Evolutionary conservation across 139 green algal genomes (phyloP).

Genomic region (Desmodesmus armatus): DNA sequence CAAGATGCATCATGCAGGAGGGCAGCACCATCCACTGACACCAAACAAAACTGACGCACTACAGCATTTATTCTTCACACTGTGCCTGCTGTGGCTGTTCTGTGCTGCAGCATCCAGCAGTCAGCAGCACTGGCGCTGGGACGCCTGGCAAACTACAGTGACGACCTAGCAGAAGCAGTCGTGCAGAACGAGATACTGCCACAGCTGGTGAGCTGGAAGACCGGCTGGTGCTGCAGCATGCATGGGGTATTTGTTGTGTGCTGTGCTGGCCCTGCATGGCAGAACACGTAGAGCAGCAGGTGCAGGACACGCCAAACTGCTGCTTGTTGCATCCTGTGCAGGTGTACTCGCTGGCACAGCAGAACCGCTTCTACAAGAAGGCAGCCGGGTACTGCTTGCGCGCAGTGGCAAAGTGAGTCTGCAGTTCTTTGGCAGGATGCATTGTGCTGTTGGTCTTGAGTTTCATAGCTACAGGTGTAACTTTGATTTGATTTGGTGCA

Average conservation of each 20-base stretch:
- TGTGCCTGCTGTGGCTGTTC: too few species aligned
- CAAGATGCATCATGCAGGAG: too few species aligned
- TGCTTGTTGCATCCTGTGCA: constrained; percentile 33
- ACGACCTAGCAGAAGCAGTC: constrained; percentile 88
- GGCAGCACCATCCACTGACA: too few species aligned
- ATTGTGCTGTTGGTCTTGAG: too few species aligned
- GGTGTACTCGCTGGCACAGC: constrained; percentile 84
- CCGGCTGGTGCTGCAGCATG: not conserved
- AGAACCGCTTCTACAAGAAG: constrained; percentile 92
- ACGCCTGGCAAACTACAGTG: constrained; percentile 85
- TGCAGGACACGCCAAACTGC: not conserved
- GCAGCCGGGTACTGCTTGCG: constrained; percentile 87
- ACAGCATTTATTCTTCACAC: not conserved
- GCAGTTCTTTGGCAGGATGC: too few species aligned
- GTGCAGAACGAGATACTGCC: constrained; percentile 91
- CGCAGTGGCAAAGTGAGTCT: constrained; percentile 87
- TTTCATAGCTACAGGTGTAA: too few species aligned
- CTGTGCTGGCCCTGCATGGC: not conserved
- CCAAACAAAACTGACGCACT: not conserved
- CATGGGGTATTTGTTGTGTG: too few species aligned
- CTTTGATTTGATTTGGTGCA: too few species aligned
- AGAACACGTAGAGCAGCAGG: not conserved
- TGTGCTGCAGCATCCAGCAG: constrained; percentile 84
- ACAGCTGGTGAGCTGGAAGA: constrained; percentile 67
- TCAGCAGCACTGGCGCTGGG: constrained; percentile 87